These are phyloP conservation scores for Lupinus albus DNA, from an alignment of 306 rosid species.

Conservation along the genomic window DNA sequence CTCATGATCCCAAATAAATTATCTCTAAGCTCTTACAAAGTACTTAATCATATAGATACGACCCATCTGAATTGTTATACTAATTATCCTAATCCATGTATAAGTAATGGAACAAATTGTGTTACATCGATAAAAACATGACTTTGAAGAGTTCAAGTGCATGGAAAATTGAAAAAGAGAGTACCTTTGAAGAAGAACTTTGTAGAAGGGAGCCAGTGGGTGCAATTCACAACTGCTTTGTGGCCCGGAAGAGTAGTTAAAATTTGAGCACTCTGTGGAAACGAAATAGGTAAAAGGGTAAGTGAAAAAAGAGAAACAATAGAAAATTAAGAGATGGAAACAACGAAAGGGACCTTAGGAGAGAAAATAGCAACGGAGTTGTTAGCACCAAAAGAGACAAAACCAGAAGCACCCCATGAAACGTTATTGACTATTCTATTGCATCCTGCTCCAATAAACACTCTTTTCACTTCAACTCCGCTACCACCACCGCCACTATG, in stretches of 20 bases:
- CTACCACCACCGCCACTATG: not conserved
- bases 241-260: conserved; percentile 89
- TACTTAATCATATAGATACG: not conserved
- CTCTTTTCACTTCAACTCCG: conserved; percentile 57
- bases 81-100: conserved; percentile 22
- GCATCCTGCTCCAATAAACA: conserved; percentile 90
- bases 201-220: conserved; percentile 85
- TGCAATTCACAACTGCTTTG: conserved; percentile 84
- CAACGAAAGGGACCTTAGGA: conserved; percentile 59
- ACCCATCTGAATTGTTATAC: not conserved
- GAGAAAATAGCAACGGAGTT: conserved; percentile 87
- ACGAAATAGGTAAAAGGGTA: conserved; percentile 16
- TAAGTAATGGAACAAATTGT: not conserved
- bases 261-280: conserved; percentile 81
- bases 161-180: conserved; percentile 15
- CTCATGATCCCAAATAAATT: too few relatives aligned
- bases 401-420: conserved; percentile 88
- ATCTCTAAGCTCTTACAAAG: not conserved
- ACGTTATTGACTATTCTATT: conserved; percentile 89
- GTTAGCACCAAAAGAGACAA: conserved; percentile 84
- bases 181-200: conserved; percentile 78
- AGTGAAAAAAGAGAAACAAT: not conserved
- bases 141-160: conserved; percentile 5
- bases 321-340: not conserved
- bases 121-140: not conserved